A percentile compares a stretch with the other conserved stretches of the same genome.
phyloP scores from a whole-genome alignment of 331 rosid species.

The Quercus phellos region DNA sequence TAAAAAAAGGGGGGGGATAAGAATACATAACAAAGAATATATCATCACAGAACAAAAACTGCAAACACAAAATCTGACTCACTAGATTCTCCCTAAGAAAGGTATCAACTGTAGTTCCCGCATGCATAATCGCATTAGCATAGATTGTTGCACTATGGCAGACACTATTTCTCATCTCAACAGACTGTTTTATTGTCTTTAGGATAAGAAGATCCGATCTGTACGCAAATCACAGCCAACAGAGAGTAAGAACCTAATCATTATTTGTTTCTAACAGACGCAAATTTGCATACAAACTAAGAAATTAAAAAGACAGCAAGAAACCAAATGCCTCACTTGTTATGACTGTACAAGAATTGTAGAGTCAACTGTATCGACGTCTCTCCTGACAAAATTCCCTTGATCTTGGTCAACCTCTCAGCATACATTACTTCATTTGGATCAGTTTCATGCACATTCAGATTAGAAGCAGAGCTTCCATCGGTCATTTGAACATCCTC shows the following conservation, averaged over 20 bases:
- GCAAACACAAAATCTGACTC: slow-evolving; percentile 9
- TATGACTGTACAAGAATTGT: slow-evolving; percentile 91
- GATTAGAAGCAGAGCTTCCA: slow-evolving; percentile 40
- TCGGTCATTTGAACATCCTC: slow-evolving; percentile 85
- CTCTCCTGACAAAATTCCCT: slow-evolving; percentile 93
- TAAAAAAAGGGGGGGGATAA: not conserved
- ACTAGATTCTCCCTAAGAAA: slow-evolving; percentile 94
- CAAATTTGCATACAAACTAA: slow-evolving; percentile 1
- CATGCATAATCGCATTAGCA: slow-evolving; percentile 97
- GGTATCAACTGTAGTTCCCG: slow-evolving; percentile 96
- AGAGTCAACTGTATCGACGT: slow-evolving; percentile 87
- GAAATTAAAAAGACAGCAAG: not conserved
- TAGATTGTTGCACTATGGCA: slow-evolving; percentile 97
- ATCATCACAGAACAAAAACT: not conserved
- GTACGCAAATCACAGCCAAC: slow-evolving; percentile 23
- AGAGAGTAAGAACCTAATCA: slow-evolving; percentile 21
- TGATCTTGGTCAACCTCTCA: slow-evolving; percentile 73
- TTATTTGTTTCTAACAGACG: not conserved
- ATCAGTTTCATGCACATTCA: slow-evolving; percentile 46
- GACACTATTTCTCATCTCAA: slow-evolving; percentile 97
- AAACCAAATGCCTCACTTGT: slow-evolving; percentile 64
- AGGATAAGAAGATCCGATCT: slow-evolving; percentile 96
- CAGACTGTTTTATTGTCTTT: slow-evolving; percentile 96
- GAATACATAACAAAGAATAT: slow-evolving; percentile 4
- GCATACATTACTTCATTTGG: slow-evolving; percentile 63